Base-by-base conservation (phyloP, 1,284 basidiomycete species). In the Pascua sp. region DNA sequence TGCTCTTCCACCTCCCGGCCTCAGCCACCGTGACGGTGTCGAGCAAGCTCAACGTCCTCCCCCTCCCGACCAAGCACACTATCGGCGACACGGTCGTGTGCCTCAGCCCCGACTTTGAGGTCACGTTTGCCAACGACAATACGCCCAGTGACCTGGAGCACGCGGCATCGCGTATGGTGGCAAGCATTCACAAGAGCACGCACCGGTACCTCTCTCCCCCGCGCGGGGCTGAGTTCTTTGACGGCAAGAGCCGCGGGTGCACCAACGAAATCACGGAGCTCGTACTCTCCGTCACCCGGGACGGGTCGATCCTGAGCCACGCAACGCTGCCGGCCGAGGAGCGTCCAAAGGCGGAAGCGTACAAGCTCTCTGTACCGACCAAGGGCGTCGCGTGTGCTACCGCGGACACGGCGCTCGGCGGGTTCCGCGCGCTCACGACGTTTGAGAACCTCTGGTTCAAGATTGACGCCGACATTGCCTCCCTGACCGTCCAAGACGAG, bases 401-500 rank as follows among this genome's bases (percentile, higher is more conserved):
- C 11, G 56, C 42, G 0, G 37, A 32, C 17, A 56, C 48, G 4
- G 36, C 54, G 8, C 51, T 60, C 16, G 58, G 54, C n/a, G 40
- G 52, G n/a, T 84, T 86, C 56, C 81, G 92, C 52, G 93, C 90
- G 1, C 75, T 95, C 61, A 86, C 88, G 36, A 92, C 90, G 1
- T 91, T 95, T 71, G 78, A 80, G 42, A 90, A 93, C 77, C 75
- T 95, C 40, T 75, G 80, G 49, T 81, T 78, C 61, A 32, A 56
- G 24, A 32, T 32, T 32, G 24, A 32, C 4, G 24, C 24, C 24
- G 24, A 32, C 24, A 7, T 32, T 32, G 24, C 24, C 24, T 32
- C 24, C 24, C 24, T 7, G 7, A 32, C 24, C 24, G 7, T 32
- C 24, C 24, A 4, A 7, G 24, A 32, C 24, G 24, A 7, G 24